A percentile compares a stretch with the other conserved stretches of the same genome.
Conservation (phyloP, 2,329 filamentous ascomycete species). For the Monilinia laxa region DNA sequence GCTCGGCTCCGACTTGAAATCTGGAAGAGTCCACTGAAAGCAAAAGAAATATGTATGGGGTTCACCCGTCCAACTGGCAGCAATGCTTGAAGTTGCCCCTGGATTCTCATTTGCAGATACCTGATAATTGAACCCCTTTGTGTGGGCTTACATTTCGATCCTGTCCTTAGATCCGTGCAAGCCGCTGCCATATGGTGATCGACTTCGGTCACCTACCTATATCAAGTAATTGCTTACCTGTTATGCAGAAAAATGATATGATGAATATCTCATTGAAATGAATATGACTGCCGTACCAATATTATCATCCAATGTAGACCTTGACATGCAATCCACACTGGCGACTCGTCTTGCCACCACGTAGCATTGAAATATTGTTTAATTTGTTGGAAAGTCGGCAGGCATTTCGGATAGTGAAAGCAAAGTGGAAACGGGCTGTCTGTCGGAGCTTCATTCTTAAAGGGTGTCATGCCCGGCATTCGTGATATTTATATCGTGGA, state of each 20-base stretch:
- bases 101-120: background rate
- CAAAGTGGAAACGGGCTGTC: background rate
- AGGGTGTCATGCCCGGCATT: background rate
- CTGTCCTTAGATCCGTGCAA: background rate
- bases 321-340: constrained; percentile 8
- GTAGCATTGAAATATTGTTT: background rate
- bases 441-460: background rate
- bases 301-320: background rate
- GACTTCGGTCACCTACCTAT: background rate
- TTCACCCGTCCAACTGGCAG: background rate
- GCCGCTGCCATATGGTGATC: background rate
- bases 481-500: background rate
- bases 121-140: background rate
- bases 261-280: background rate
- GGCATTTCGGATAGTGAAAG: background rate
- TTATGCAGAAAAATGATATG: background rate
- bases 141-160: background rate
- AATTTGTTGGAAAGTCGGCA: background rate
- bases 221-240: constrained; percentile 2
- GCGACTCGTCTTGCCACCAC: background rate
- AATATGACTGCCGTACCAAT: background rate
- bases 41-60: background rate
- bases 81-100: background rate
- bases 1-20: background rate
- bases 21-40: background rate